Evolutionary conservation across 2,329 filamentous ascomycete genomes (phyloP), one percentile per base, ranked within the genome.

Genomic region (Cercospora zeae-maydis): DNA sequence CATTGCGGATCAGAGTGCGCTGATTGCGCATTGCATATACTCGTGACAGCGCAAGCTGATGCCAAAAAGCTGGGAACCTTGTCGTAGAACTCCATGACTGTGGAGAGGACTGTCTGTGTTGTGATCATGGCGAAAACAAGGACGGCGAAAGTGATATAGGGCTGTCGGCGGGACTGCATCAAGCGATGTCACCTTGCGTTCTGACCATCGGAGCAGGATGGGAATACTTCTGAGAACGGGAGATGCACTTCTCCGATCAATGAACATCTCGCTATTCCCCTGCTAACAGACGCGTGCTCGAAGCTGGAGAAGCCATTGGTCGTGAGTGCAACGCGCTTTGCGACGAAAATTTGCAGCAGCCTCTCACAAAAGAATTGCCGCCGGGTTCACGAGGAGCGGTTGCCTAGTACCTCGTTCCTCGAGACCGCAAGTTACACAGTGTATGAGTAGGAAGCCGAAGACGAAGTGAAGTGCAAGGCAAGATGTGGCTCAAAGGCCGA

Each of bases 11-110:
- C 45, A 14, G 52, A 16, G 24, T 27, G 13, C 11, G 45, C 24
- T 19, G 42, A 3, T 13, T 61, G 36, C 11, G 42, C 58, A n/a
- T 45, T 59, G 16, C 55, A 55, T 34, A 34, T 16, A 14, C 59
- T 54, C 14, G 33, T 51, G 5, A 59, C 24, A n/a, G 63, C 31
- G 53, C 60, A 58, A 31, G 58, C 54, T 39, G 58, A 61, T 14
- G 67, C 63, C 39, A 71, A 62, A 8, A 74, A 54, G 11, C 66
- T 49, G 5, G 70, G 67, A 9, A 63, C 39, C 13, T 59, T 42
- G 27, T 69, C 59, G 7, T 68, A 64, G 63, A 67, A 73, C 31
- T 66, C 71, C 74, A 75, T 75, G 61, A 72, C 71, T 42, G 63
- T 58, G 10, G 68, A 68, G 24, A 74, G 62, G 58, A 60, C 65